Conservation (phyloP, 345 rosid species). For the Citrus inodora region DNA sequence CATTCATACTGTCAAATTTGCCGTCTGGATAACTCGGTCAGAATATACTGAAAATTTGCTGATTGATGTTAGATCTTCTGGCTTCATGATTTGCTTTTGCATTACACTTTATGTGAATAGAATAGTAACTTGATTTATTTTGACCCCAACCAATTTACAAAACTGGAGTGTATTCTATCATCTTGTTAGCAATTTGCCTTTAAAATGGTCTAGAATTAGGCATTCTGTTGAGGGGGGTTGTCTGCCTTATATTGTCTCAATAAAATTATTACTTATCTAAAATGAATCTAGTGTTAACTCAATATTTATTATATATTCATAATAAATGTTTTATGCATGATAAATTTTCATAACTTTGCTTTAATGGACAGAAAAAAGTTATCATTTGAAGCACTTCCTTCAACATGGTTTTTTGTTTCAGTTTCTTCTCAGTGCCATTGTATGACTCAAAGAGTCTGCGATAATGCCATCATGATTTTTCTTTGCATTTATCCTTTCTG, state of each 20-base stretch:
- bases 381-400: neutral
- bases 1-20: neutral
- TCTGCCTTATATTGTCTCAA: neutral
- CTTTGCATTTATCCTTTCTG: neutral
- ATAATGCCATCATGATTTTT: neutral
- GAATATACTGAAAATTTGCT: neutral
- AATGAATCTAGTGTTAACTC: neutral
- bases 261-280: neutral
- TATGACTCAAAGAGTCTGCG: neutral
- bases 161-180: neutral
- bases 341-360: neutral
- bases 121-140: neutral
- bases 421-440: neutral
- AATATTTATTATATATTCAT: neutral
- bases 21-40: neutral
- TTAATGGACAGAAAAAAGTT: neutral
- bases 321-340: neutral
- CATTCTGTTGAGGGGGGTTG: neutral
- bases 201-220: neutral
- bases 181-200: neutral
- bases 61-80: neutral
- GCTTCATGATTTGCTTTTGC: constrained; percentile 3
- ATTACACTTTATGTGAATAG: neutral
- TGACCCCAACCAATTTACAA: neutral
- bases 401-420: neutral